Percentiles rank a stretch among this genome's conserved stretches.
phyloP scores from a whole-genome alignment of 495 filamentous ascomycete species.

The Neurospora sp. region DNA sequence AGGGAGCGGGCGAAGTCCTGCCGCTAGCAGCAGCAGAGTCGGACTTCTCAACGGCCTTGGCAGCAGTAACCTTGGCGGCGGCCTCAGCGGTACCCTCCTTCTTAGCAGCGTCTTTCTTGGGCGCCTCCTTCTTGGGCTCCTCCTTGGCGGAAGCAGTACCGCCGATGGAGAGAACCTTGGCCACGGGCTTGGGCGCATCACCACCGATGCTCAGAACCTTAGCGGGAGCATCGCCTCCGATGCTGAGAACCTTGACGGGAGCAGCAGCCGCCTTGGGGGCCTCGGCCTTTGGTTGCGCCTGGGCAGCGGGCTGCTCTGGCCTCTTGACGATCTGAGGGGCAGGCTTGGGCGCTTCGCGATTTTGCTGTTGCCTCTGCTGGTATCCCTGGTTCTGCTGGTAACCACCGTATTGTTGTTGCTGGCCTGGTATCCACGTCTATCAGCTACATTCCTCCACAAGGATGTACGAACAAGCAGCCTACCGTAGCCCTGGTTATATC shows the following conservation, averaged over 20 bases:
- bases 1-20: conserved; percentile 64
- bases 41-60: conserved; percentile 75
- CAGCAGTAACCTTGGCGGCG: conserved; percentile 45
- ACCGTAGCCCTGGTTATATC: conserved; percentile 56
- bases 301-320: conserved; percentile 35
- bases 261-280: conserved; percentile 35
- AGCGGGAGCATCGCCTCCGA: conserved; percentile 33
- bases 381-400: conserved; percentile 44
- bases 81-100: conserved; percentile 41
- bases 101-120: conserved; percentile 29
- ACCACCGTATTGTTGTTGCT: conserved; percentile 18
- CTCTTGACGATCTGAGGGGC: conserved; percentile 62
- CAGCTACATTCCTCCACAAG: conserved; percentile 9
- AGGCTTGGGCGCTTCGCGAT: conserved; percentile 40
- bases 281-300: conserved; percentile 22
- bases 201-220: conserved; percentile 43
- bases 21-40: conserved; percentile 66
- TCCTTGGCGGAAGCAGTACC: conserved; percentile 30
- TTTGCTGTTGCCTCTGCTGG: conserved; percentile 47
- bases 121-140: conserved; percentile 20
- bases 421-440: conserved; percentile 27
- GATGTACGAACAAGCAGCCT: conserved; percentile 6
- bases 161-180: conserved; percentile 62
- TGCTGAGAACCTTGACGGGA: conserved; percentile 45
- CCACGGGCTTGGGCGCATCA: conserved; percentile 39